Conservation (phyloP, 345 rosid species). For the Sisymbrium altissimum region DNA sequence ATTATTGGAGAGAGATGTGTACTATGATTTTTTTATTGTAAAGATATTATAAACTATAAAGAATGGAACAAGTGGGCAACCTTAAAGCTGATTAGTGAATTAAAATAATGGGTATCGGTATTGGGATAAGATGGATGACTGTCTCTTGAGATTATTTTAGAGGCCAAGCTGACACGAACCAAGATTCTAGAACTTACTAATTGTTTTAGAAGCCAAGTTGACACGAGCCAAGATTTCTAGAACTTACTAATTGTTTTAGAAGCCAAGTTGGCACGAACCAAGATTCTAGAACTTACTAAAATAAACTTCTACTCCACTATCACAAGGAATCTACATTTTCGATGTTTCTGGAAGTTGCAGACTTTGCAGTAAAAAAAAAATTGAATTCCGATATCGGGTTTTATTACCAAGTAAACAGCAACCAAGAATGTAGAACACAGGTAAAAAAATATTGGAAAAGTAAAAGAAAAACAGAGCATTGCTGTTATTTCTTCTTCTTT, state of each 20-base stretch:
- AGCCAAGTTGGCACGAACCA: slow-evolving; percentile 10
- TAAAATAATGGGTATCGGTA: neutral
- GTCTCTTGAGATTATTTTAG: neutral
- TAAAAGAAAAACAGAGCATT: neutral
- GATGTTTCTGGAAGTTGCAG: slow-evolving; percentile 23
- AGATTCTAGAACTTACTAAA: slow-evolving; percentile 30
- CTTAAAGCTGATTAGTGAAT: slow-evolving; percentile 21
- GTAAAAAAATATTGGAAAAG: neutral
- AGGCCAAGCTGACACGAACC: slow-evolving; percentile 14
- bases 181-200: slow-evolving; percentile 30
- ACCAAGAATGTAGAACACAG: neutral
- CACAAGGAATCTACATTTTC: slow-evolving; percentile 9
- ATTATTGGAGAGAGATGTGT: slow-evolving; percentile 21
- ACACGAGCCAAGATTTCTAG: slow-evolving; percentile 15
- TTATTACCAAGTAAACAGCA: slow-evolving; percentile 2
- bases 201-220: slow-evolving; percentile 13
- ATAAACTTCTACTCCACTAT: slow-evolving; percentile 17
- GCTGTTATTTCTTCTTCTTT: neutral
- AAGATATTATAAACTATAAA: neutral
- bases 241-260: slow-evolving; percentile 29
- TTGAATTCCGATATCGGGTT: too few species aligned
- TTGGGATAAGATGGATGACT: slow-evolving; percentile 15
- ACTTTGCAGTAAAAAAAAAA: neutral
- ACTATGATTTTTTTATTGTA: neutral
- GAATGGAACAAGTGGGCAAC: slow-evolving; percentile 29